phyloP scores from a whole-genome alignment of 768 basidiomycete genomes.

The Mycena vulgaris region DNA sequence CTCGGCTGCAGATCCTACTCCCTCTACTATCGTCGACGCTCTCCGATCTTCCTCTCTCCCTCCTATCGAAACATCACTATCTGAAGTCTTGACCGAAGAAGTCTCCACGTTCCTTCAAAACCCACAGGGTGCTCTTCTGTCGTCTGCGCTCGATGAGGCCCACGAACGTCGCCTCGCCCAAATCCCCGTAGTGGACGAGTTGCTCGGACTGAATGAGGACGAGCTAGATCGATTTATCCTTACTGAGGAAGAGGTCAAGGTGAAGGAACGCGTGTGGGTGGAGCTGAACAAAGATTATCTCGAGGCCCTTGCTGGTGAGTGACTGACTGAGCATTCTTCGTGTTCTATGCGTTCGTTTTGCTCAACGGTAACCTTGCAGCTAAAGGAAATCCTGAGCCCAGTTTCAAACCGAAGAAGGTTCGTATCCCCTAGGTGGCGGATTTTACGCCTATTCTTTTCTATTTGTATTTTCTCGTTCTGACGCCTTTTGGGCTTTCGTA shows the following conservation, averaged over 20 bases:
- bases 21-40: conserved; percentile 12
- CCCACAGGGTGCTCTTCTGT: conserved; percentile 71
- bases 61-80: conserved; percentile 72
- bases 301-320: conserved; percentile 86
- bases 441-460: conserved; percentile 46
- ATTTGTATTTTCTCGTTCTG: conserved; percentile 29
- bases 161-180: conserved; percentile 74
- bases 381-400: conserved; percentile 66
- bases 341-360: conserved; percentile 47
- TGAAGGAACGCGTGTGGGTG: conserved; percentile 95
- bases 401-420: conserved; percentile 84
- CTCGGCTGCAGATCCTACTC: conserved; percentile 10
- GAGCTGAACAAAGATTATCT: conserved; percentile 94
- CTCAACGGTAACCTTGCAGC: conserved; percentile 68
- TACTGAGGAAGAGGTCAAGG: conserved; percentile 83
- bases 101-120: conserved; percentile 77
- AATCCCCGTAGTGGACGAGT: conserved; percentile 69
- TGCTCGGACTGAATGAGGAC: conserved; percentile 89
- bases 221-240: conserved; percentile 89
- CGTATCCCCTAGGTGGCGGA: conserved; percentile 59
- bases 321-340: conserved; percentile 28
- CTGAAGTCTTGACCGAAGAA: conserved; percentile 77
- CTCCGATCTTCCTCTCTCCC: conserved; percentile 42
- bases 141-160: conserved; percentile 76
- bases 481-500: conserved; percentile 46